Conservation (phyloP, 352 stramenopile genomes). For the Globisporangium ultimum region DNA sequence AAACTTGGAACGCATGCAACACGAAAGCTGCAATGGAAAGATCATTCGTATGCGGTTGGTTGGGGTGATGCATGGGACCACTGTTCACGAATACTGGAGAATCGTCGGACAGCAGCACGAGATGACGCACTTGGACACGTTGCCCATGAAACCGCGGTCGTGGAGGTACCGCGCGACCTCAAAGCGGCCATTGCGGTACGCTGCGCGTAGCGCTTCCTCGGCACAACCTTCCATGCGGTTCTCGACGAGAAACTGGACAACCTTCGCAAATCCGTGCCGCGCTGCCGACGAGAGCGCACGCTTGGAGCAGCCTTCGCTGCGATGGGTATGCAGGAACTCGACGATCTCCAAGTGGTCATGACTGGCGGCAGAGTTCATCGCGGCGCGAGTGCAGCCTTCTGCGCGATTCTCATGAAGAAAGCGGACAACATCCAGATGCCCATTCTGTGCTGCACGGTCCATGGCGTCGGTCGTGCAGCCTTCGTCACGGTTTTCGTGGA, state of each 20-base stretch:
- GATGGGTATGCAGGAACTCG: slow-evolving; percentile 5
- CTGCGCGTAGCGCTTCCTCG: slow-evolving; percentile 2
- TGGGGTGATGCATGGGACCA: no score
- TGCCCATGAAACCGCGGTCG: slow-evolving; percentile 11
- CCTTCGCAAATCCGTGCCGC: neutral
- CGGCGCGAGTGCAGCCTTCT: slow-evolving; percentile 9
- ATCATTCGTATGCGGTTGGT: no score
- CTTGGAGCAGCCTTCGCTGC: slow-evolving; percentile 10
- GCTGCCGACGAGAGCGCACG: slow-evolving; percentile 6
- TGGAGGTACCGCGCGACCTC: slow-evolving; percentile 13
- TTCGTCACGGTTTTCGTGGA: slow-evolving; percentile 6
- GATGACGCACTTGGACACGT: slow-evolving; percentile 11
- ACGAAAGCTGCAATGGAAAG: no score
- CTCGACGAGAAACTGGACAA: slow-evolving; percentile 13
- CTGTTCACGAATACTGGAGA: slow-evolving; percentile 3
- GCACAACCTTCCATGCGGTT: slow-evolving; percentile 11
- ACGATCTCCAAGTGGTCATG: slow-evolving; percentile 10
- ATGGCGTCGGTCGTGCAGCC: slow-evolving; percentile 11
- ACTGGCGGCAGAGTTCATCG: slow-evolving; percentile 8
- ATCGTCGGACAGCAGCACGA: slow-evolving; percentile 13
- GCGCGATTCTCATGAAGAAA: slow-evolving; percentile 9
- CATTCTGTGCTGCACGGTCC: slow-evolving; percentile 4
- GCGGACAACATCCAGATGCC: slow-evolving; percentile 1
- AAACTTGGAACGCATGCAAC: no score
- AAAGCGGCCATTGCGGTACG: slow-evolving; percentile 9